phyloP scores from a whole-genome alignment of 2,329 filamentous ascomycete genomes.

The Verticillium dahliae region DNA sequence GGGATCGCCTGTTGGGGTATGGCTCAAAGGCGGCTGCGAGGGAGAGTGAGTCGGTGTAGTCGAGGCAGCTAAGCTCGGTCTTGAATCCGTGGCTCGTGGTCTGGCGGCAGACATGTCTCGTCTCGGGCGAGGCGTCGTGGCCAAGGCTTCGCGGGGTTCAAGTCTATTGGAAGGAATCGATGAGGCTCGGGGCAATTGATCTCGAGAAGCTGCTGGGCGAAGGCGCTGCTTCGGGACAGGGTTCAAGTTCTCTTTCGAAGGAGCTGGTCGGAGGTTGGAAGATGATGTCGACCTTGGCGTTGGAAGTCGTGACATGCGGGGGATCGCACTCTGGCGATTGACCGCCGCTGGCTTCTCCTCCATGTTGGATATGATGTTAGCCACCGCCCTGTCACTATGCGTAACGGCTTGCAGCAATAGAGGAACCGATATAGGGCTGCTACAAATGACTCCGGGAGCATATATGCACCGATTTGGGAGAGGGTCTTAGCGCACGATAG shows the following conservation, averaged over 20 bases:
- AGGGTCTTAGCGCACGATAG: not conserved
- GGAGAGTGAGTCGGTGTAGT: not conserved
- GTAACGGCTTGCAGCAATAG: not conserved
- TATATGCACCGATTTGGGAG: not conserved
- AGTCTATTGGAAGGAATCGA: slow-evolving; percentile 4
- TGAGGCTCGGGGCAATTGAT: slow-evolving; percentile 13
- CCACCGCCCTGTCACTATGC: not conserved
- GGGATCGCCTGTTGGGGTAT: slow-evolving; percentile 14
- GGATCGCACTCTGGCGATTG: slow-evolving; percentile 20
- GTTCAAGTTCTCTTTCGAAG: slow-evolving; percentile 21
- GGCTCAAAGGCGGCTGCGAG: slow-evolving; percentile 3
- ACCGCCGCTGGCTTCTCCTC: slow-evolving; percentile 9
- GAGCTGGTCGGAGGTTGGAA: slow-evolving; percentile 19
- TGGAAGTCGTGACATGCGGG: slow-evolving; percentile 31
- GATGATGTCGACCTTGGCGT: slow-evolving; percentile 22
- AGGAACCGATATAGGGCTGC: not conserved
- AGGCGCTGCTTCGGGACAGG: slow-evolving; percentile 18
- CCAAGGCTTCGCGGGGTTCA: slow-evolving; percentile 6
- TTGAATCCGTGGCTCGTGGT: slow-evolving; percentile 2
- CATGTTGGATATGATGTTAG: slow-evolving; percentile 1
- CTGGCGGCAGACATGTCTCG: not conserved
- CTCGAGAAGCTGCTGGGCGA: slow-evolving; percentile 27
- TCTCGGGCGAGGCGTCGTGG: slow-evolving; percentile 9
- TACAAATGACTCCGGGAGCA: not conserved
- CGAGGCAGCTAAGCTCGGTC: slow-evolving; percentile 1